Evolutionary conservation across 352 stramenopile genomes (phyloP).

Genomic region (Phytophthora cryptogea): DNA sequence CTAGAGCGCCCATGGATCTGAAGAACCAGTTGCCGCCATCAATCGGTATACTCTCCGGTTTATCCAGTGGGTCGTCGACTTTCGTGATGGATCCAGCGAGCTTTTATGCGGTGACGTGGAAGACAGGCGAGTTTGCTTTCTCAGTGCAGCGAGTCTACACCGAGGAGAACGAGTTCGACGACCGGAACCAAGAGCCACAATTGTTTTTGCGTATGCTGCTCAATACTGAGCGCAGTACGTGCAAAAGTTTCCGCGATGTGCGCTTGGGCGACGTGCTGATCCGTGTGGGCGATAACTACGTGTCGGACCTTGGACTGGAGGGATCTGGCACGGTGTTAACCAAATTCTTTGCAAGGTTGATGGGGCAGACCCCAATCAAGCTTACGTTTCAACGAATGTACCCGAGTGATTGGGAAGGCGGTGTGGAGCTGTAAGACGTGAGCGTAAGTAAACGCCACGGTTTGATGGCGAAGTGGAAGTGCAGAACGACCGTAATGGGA

Average conservation of each 20-base stretch:
- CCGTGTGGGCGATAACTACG: constrained; percentile 54
- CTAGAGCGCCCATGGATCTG: constrained; percentile 48
- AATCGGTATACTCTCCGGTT: constrained; percentile 61
- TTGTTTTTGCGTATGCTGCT: constrained; percentile 78
- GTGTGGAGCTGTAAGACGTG: constrained; percentile 56
- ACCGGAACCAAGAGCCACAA: constrained; percentile 39
- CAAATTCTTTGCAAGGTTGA: constrained; percentile 71
- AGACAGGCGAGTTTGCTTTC: constrained; percentile 69
- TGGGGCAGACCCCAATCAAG: constrained; percentile 52
- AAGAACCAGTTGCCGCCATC: constrained; percentile 64
- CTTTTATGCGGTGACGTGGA: constrained; percentile 73
- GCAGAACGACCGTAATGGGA: constrained; percentile 5
- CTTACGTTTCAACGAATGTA: constrained; percentile 76
- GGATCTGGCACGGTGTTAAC: constrained; percentile 57
- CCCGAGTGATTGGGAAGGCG: constrained; percentile 69
- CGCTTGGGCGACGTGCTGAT: constrained; percentile 70
- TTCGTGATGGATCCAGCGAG: constrained; percentile 54
- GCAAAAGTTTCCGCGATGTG: constrained; percentile 63
- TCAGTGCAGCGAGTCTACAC: constrained; percentile 75
- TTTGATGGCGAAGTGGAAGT: constrained; percentile 7
- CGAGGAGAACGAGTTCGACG: constrained; percentile 47
- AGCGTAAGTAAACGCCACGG: not conserved
- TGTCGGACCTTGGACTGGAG: constrained; percentile 71
- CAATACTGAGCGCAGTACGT: constrained; percentile 74
- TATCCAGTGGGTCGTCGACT: constrained; percentile 60